Percentiles rank a stretch among this genome's conserved stretches.
Conservation (phyloP, 2,329 filamentous ascomycete species). For the Arthrobotrys musiformis region DNA sequence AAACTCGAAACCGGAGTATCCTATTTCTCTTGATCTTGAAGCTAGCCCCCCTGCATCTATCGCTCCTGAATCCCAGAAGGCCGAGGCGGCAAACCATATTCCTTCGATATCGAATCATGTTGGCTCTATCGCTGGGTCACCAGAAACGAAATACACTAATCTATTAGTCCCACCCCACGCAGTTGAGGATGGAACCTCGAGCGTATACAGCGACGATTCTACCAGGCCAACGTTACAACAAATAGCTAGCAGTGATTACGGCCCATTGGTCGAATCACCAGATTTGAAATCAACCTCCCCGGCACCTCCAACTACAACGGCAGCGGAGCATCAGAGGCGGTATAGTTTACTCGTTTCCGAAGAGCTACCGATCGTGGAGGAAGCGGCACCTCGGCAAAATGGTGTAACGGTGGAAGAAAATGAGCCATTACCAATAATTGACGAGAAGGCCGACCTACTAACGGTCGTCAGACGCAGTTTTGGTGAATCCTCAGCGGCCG, state of each 20-base stretch:
- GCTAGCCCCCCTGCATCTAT: constrained; percentile 8
- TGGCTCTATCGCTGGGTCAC: not conserved
- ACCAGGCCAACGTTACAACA: constrained; percentile 29
- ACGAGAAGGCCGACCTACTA: constrained; percentile 29
- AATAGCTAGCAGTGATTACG: constrained; percentile 32
- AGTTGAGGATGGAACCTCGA: constrained; percentile 27
- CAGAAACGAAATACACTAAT: constrained; percentile 20
- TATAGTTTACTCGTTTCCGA: constrained; percentile 42
- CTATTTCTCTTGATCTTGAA: constrained; percentile 20
- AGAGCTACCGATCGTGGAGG: constrained; percentile 26
- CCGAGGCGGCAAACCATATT: not conserved
- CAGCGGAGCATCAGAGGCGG: constrained; percentile 25
- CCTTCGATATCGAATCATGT: not conserved
- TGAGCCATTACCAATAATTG: not conserved
- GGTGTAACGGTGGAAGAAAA: not conserved
- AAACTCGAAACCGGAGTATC: constrained; percentile 13
- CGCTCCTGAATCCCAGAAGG: not conserved
- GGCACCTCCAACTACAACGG: not conserved
- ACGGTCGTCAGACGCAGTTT: constrained; percentile 26
- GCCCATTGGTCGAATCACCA: constrained; percentile 19
- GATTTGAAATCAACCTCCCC: not conserved
- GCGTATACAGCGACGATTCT: constrained; percentile 46
- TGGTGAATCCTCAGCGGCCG: constrained; percentile 15
- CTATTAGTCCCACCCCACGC: constrained; percentile 7
- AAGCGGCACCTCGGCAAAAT: not conserved